Evolutionary conservation across 495 filamentous ascomycete species (phyloP).

Genomic region (Penicillium diatomitis): DNA sequence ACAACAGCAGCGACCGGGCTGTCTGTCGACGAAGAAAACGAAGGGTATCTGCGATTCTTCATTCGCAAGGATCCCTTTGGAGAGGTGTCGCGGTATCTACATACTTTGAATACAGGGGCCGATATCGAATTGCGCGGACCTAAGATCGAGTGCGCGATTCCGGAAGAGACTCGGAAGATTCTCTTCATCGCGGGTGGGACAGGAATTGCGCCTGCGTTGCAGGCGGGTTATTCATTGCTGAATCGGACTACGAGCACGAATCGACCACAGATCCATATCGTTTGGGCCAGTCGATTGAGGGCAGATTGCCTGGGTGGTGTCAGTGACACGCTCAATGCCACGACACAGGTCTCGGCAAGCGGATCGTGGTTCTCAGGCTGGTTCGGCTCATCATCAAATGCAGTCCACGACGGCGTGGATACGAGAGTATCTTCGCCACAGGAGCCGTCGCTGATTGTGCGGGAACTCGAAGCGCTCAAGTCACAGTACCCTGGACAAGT

Average conservation of each 20-base stretch:
- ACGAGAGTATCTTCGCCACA: neutral
- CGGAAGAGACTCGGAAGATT: slow-evolving; percentile 42
- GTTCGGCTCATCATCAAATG: slow-evolving; percentile 11
- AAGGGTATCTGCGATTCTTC: slow-evolving; percentile 42
- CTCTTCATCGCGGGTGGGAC: slow-evolving; percentile 90
- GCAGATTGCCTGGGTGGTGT: slow-evolving; percentile 49
- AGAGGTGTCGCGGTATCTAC: slow-evolving; percentile 62
- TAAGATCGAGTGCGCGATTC: slow-evolving; percentile 58
- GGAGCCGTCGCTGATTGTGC: slow-evolving; percentile 39
- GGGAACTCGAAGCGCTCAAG: slow-evolving; percentile 52
- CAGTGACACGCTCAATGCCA: slow-evolving; percentile 19
- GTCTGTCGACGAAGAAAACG: slow-evolving; percentile 24
- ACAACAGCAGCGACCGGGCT: slow-evolving; percentile 18
- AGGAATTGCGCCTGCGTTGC: slow-evolving; percentile 84
- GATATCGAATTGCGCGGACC: slow-evolving; percentile 71
- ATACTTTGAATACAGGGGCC: slow-evolving; percentile 48
- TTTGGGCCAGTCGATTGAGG: slow-evolving; percentile 57
- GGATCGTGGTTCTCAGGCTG: slow-evolving; percentile 26
- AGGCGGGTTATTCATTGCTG: slow-evolving; percentile 57
- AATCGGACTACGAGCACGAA: slow-evolving; percentile 15
- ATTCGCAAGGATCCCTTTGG: slow-evolving; percentile 47
- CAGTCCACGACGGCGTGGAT: neutral
- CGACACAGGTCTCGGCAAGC: neutral
- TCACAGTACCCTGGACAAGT: slow-evolving; percentile 45
- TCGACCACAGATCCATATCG: slow-evolving; percentile 43